These are phyloP conservation scores for Jamesozyma hellenica DNA, from an alignment of 805 yeast genomes.

Conservation along the genomic window DNA sequence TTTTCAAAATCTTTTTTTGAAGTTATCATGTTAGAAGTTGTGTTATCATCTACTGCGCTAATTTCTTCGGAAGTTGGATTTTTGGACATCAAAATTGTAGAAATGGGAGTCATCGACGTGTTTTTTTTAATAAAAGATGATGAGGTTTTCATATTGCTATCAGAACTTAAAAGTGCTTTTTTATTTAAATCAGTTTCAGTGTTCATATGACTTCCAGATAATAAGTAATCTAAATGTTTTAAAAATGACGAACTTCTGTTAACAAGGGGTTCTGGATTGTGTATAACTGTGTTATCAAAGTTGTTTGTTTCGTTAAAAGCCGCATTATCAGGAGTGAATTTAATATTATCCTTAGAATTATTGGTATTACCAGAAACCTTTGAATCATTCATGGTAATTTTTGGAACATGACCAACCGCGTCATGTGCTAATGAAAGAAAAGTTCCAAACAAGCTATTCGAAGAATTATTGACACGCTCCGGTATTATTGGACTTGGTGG, in stretches of 20 bases:
- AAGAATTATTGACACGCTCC: constrained; percentile 2
- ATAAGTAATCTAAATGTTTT: constrained; percentile 30
- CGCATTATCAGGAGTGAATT: background rate
- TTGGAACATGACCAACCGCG: constrained; percentile 31
- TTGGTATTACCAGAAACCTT: background rate
- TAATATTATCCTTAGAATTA: background rate
- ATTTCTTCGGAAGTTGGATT: background rate
- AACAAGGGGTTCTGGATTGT: constrained; percentile 4
- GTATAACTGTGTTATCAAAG: constrained; percentile 10
- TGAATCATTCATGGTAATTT: constrained; percentile 4
- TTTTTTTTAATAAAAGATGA: background rate
- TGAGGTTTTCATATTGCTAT: background rate
- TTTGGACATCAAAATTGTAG: background rate
- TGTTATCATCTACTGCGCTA: too few species aligned
- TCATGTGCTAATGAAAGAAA: constrained; percentile 39
- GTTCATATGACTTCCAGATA: constrained; percentile 14
- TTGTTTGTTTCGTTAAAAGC: background rate
- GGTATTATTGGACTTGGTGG: background rate
- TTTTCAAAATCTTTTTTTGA: background rate
- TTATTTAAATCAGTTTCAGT: background rate
- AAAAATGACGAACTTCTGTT: constrained; percentile 26
- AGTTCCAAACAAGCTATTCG: constrained; percentile 35
- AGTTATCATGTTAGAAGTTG: background rate
- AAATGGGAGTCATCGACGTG: background rate
- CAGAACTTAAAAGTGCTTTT: background rate